Evolutionary conservation across 352 stramenopile genomes (phyloP).

Genomic region (Salisapilia sapeloensis): DNA sequence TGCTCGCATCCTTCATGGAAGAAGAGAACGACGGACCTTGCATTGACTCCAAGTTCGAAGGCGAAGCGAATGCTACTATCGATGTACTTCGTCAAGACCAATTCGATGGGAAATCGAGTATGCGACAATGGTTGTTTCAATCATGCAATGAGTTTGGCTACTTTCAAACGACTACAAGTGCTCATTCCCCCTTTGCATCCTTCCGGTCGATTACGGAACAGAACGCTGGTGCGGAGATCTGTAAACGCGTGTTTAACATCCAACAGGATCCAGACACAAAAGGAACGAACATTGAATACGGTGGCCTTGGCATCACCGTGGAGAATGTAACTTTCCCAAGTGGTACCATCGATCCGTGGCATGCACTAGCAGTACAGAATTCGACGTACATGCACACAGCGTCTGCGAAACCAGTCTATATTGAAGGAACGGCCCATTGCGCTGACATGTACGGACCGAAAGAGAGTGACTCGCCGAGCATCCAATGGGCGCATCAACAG

Average conservation of each 20-base stretch:
- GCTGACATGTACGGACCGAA: constrained; percentile 72
- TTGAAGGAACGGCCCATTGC: constrained; percentile 68
- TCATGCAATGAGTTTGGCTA: constrained; percentile 85
- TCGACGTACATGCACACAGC: constrained; percentile 29
- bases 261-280: constrained; percentile 30
- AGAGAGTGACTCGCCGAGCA: constrained; percentile 17
- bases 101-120: constrained; percentile 53
- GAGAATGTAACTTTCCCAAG: constrained; percentile 68
- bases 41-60: constrained; percentile 70
- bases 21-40: constrained; percentile 34
- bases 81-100: constrained; percentile 34
- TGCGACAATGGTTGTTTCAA: constrained; percentile 76
- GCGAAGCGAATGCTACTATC: constrained; percentile 35
- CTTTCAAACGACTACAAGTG: constrained; percentile 58
- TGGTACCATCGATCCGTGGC: constrained; percentile 76
- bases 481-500: constrained; percentile 53
- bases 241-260: constrained; percentile 67
- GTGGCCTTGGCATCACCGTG: constrained; percentile 52
- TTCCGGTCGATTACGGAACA: constrained; percentile 51
- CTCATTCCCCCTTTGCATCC: constrained; percentile 37
- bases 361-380: constrained; percentile 64
- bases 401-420: constrained; percentile 43
- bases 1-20: constrained; percentile 37
- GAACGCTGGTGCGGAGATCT: constrained; percentile 59
- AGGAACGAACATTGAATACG: constrained; percentile 61